Evolutionary conservation across 306 rosid species (phyloP), one percentile per base, ranked within the genome.

Genomic region (Cicer judaicum): DNA sequence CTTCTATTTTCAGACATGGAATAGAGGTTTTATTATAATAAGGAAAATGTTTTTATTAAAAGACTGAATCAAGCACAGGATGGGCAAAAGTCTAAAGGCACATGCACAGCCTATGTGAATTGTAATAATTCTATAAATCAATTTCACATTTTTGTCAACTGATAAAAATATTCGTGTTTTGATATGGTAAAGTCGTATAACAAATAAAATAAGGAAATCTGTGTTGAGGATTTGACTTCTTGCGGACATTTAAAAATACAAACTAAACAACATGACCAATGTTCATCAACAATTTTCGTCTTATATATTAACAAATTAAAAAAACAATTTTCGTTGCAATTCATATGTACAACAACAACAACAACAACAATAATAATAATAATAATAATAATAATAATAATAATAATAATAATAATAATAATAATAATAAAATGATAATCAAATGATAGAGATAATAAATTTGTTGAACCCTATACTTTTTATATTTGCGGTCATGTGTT

Each of bases 171-270:
- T 29, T 59, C 8, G 8, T 11, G 41, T 42, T 6, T 59, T 59
- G 43, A 59, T 59, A 7, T 59, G 8, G 65, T 59, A 29, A 59
- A 60, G 65, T 60, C 65, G 41, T 34, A 5, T 5, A 60, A 36
- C 19, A 60, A 60, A 60, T 34, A 60, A 60, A 60, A 60, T 34
- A 60, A 12, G 7, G 24, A 24, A 24, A 60, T 10, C 64, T 29
- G 43, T 12, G 15, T 36, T 10, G n/a, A 56, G 18, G 18, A 60
- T 60, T 60, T 60, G 65, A 60, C 65, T 60, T 60, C 5, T 60
- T 60, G 13, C 24, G 15, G 13, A 21, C 1, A 57, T 57, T 24
- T 21, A 57, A 54, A 21, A 21, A 56, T 3, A 5, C 11, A 21
- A 4, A 24, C 5, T 59, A 29, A 59, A 59, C 41, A 29, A 29